Percentiles rank a stretch among this genome's conserved stretches.
phyloP scores from a whole-genome alignment of 148 eudicot species.

The Camellia granthamiana region DNA sequence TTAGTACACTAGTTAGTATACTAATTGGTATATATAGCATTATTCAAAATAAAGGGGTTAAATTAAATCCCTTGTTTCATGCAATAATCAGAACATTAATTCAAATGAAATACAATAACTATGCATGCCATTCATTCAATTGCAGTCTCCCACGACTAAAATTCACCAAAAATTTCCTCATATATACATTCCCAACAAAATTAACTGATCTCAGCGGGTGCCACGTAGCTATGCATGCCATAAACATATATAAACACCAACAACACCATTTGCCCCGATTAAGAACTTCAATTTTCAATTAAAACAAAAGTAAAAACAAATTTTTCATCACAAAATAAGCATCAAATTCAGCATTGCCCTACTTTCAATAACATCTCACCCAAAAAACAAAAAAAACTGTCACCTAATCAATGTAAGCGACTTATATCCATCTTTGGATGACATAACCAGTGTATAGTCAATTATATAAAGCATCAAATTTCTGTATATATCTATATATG shows the following conservation, averaged over 20 bases:
- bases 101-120: no score
- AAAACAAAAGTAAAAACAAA: background rate
- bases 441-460: background rate
- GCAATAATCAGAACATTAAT: no score
- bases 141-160: no score
- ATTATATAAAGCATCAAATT: background rate
- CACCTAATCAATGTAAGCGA: background rate
- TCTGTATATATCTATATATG: background rate
- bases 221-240: no score
- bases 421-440: background rate
- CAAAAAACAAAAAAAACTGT: background rate
- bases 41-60: no score
- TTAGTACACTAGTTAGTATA: no score
- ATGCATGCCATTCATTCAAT: no score
- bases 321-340: background rate
- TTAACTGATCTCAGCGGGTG: no score
- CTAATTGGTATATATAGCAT: no score
- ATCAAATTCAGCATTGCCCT: background rate
- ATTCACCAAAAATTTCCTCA: no score
- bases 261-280: background rate
- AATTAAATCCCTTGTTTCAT: no score
- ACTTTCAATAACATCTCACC: background rate
- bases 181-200: no score
- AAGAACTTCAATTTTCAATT: background rate
- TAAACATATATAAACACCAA: background rate